Conservation (phyloP, 1,139 yeast species). For the Arxiozyma slooffiae region DNA sequence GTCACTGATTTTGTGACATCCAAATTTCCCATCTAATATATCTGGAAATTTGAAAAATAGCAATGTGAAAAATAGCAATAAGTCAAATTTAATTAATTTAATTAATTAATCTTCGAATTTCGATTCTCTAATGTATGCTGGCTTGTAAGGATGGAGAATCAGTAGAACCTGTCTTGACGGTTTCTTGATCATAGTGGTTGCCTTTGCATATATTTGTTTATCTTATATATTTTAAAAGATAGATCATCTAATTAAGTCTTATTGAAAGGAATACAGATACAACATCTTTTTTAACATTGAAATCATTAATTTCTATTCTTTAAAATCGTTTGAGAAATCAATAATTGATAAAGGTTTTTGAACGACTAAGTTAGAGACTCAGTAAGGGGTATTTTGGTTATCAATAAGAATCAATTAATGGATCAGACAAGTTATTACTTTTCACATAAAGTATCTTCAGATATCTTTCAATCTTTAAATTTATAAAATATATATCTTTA, state of each 20-base stretch:
- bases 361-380: conserved; percentile 23
- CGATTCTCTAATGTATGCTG: no score
- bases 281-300: conserved; percentile 23
- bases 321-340: conserved; percentile 33
- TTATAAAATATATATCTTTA: conserved; percentile 23
- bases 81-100: no score
- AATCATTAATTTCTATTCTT: conserved; percentile 31
- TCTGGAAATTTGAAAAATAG: no score
- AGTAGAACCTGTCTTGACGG: no score
- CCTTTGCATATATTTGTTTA: conserved; percentile 28
- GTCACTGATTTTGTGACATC: no score
- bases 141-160: no score
- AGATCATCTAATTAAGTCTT: no score
- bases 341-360: conserved; percentile 26
- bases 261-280: conserved; percentile 2
- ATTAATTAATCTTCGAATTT: no score
- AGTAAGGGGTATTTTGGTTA: conserved; percentile 21
- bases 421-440: conserved; percentile 29
- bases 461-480: conserved; percentile 30
- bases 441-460: conserved; percentile 32
- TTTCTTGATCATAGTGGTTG: no score
- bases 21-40: no score
- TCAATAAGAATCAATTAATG: conserved; percentile 30
- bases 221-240: conserved; percentile 25
- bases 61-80: no score